These are phyloP conservation scores for Schizothecium vesticola DNA, from an alignment of 495 filamentous ascomycete genomes.

Conservation along the genomic window DNA sequence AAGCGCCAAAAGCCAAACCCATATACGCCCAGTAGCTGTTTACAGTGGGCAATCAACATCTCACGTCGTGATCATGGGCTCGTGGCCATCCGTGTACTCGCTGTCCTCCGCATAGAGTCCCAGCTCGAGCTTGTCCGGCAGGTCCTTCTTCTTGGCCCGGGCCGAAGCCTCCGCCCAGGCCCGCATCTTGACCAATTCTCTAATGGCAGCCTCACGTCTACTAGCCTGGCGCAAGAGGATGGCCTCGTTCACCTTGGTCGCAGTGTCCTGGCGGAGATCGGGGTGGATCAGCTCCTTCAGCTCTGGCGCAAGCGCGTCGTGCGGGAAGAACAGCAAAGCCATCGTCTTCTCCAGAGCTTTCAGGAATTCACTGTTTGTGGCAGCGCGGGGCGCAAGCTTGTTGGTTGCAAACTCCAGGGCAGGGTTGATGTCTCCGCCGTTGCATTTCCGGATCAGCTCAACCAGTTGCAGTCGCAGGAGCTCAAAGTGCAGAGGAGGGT, in stretches of 20 bases:
- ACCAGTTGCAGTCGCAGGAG: slow-evolving; percentile 87
- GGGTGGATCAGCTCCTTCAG: slow-evolving; percentile 72
- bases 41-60: neutral
- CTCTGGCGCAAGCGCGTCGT: slow-evolving; percentile 63
- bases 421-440: slow-evolving; percentile 68
- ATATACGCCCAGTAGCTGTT: neutral
- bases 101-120: slow-evolving; percentile 50
- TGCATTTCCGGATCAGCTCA: slow-evolving; percentile 80
- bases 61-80: slow-evolving; percentile 55
- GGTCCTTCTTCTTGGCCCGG: slow-evolving; percentile 62
- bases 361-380: slow-evolving; percentile 73
- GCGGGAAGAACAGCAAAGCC: slow-evolving; percentile 81
- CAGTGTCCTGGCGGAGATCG: slow-evolving; percentile 74
- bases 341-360: slow-evolving; percentile 89
- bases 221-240: slow-evolving; percentile 67
- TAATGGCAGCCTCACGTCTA: slow-evolving; percentile 72
- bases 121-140: slow-evolving; percentile 67
- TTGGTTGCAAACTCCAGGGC: slow-evolving; percentile 83
- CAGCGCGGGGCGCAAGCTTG: slow-evolving; percentile 80
- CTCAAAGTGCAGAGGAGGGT: slow-evolving; percentile 82
- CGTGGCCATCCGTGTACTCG: slow-evolving; percentile 43
- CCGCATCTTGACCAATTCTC: slow-evolving; percentile 70
- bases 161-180: slow-evolving; percentile 81
- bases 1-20: neutral
- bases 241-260: slow-evolving; percentile 78